Evolutionary conservation across 1,139 yeast genomes (phyloP), one percentile per base, ranked within the genome.

Genomic region (Hansenula sp.): DNA sequence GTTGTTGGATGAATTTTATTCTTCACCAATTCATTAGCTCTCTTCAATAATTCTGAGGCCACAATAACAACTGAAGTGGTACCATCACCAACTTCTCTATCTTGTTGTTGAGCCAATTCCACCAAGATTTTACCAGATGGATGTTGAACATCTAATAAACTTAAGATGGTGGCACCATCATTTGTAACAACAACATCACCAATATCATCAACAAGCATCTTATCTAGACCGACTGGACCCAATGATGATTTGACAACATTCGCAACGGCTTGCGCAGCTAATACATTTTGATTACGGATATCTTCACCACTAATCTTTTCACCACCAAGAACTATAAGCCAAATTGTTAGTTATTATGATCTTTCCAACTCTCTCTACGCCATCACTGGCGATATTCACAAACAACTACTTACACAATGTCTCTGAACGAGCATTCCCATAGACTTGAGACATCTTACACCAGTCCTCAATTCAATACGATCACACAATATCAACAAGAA

Each of bases 121-220:
- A 94, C 98, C 47, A 94, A 72, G 52, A 94, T 92, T 67, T 88
- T 89, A 19, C 98, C 98, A 0, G 98, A 98, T 28, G 99, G 99
- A 62, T 94, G 99, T 65, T 94, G 97, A 40, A 94, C 97, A 61
- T 94, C 98, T 50, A 94, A 73, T 45, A 94, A 68, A 11, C 92
- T 76, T 50, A 94, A 72, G 52, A 94, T 94, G 9, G 98, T 94
- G 42, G 99, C 98, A 49, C 99, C 99, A 64, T 94, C 99, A 61
- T 94, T 94, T 40, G 99, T 94, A 41, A 94, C 97, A 7, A 97
- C 90, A 37, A 94, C 97, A 66, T 94, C 99, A 47, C 98, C 98
- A 66, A 94, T 94, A 61, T 94, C 98, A 65, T 94, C 99, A 37
- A 94, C 99, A 45, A 94, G 75, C 97, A 94, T 92, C 70, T 94